Evolutionary conservation across 352 stramenopile species (phyloP), one percentile per base, ranked within the genome.

Genomic region (Thalassiosira livingstoniorum): DNA sequence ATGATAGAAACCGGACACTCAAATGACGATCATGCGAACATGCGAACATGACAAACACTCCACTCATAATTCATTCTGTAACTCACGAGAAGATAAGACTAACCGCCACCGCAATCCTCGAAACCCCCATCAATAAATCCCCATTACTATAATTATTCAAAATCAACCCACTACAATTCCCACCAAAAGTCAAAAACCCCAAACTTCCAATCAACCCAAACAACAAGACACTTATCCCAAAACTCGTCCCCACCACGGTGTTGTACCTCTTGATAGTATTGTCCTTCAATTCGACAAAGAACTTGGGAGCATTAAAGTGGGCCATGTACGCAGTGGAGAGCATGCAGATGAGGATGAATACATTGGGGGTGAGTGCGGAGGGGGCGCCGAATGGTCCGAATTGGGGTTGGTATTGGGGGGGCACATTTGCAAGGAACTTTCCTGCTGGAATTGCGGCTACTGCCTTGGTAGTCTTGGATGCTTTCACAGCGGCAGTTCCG

Each of bases 221-320:
- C 1, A 93, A 39, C 7, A 77, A 11, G 18, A 94, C 78, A 13
- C 74, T 86, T 35, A 87, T 87, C 4, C 82, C 91, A 79, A 95
- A 95, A 72, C 72, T 88, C 68, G 86, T 92, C 4, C 43, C 87
- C 60, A 95, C 90, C 10, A 96, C 87, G 53, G 91, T 94, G 27
- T 94, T 87, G 73, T 94, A 95, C 51, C 90, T 83, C 47, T 80
- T 60, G 55, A 94, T 85, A 3, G 87, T 94, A 71, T 95, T 95
- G 54, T 93, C 79, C 69, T 93, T 94, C 15, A 95, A 71, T 71
- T 97, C 95, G 4, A 80, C 75, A 65, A 95, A 96, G 72, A 97
- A 97, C 53, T 95, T 94, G 32, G 94, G 95, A 58, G 95, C 94
- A 85, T 97, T 97, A 78, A 97, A 98, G 80, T 98, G 95, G 2